Conservation (phyloP, 163 green algal species). For the Scenedesmus sp. region DNA sequence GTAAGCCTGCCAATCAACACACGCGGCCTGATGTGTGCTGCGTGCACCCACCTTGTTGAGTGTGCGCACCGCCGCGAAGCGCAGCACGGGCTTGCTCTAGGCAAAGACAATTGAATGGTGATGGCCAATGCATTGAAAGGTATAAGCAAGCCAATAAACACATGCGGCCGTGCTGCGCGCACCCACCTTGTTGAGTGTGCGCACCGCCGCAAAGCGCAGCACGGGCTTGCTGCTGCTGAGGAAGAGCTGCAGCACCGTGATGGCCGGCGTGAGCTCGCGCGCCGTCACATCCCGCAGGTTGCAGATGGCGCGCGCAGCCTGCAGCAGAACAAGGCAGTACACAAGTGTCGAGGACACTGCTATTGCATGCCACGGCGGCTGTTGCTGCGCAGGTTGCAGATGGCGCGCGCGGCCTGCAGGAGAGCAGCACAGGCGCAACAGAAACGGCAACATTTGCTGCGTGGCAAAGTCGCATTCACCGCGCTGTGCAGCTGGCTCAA, state of each 20-base stretch:
- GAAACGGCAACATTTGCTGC: too few relatives aligned
- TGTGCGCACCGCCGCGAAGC: constrained; percentile 92
- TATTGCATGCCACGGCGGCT: not conserved
- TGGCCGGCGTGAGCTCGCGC: constrained; percentile 82
- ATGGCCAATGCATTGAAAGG: too few relatives aligned
- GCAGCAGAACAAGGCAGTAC: not conserved
- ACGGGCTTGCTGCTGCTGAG: constrained; percentile 96
- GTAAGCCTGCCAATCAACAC: too few relatives aligned
- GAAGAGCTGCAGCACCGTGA: constrained; percentile 99
- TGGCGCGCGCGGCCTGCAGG: constrained; percentile 89
- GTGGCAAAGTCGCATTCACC: too few relatives aligned
- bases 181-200: constrained; percentile 80
- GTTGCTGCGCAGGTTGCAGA: constrained; percentile 74
- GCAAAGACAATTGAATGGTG: too few relatives aligned
- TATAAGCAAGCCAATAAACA: too few relatives aligned
- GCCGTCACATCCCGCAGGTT: constrained; percentile 90
- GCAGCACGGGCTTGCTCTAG: constrained; percentile 93
- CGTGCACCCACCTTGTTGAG: constrained; percentile 73
- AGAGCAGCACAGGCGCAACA: too few relatives aligned
- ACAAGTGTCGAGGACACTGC: constrained; percentile 84
- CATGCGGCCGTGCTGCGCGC: too few relatives aligned
- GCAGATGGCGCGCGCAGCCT: constrained; percentile 95
- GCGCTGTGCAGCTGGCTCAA: too few relatives aligned
- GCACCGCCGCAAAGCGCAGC: constrained; percentile 94
- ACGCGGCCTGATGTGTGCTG: too few relatives aligned